Evolutionary conservation across 2,329 filamentous ascomycete genomes (phyloP).

Genomic region (Neocucurbitaria cava): DNA sequence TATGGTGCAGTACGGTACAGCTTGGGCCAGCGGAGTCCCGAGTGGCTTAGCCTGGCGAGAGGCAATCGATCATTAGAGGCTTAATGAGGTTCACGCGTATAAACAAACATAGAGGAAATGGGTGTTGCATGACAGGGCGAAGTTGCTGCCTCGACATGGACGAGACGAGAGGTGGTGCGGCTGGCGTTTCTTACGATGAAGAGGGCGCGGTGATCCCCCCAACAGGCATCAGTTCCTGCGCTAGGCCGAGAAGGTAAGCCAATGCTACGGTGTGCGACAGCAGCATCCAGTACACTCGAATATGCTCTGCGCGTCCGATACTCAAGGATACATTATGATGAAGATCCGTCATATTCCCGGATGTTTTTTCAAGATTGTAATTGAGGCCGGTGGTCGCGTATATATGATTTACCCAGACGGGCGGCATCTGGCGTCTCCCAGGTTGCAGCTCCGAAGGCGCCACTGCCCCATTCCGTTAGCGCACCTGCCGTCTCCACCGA

Average conservation of each 20-base stretch:
- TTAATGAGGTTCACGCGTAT: not conserved
- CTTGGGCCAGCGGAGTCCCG: constrained; percentile 3
- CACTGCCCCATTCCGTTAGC: constrained; percentile 14
- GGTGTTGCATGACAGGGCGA: constrained; percentile 23
- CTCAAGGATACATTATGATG: not conserved
- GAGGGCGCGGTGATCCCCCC: constrained; percentile 26
- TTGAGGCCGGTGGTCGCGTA: not conserved
- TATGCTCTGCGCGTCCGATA: too few relatives aligned
- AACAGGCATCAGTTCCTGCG: constrained; percentile 15
- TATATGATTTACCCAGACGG: constrained; percentile 4
- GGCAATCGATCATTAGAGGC: constrained; percentile 10
- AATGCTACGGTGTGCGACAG: not conserved
- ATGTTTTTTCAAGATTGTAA: not conserved
- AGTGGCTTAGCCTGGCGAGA: constrained; percentile 22
- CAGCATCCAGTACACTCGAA: not conserved
- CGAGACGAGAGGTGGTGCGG: constrained; percentile 20
- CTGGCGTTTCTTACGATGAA: constrained; percentile 27
- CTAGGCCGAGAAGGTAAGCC: constrained; percentile 3
- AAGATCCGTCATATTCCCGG: not conserved
- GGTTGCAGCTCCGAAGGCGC: constrained; percentile 10
- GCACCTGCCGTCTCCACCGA: constrained; percentile 22
- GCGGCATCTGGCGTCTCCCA: not conserved
- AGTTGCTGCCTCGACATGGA: constrained; percentile 17
- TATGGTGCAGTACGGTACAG: constrained; percentile 3
- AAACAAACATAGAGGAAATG: constrained; percentile 4